These are phyloP conservation scores for Fusarium denticulatum DNA, from an alignment of 2,329 filamentous ascomycete genomes.

Conservation along the genomic window DNA sequence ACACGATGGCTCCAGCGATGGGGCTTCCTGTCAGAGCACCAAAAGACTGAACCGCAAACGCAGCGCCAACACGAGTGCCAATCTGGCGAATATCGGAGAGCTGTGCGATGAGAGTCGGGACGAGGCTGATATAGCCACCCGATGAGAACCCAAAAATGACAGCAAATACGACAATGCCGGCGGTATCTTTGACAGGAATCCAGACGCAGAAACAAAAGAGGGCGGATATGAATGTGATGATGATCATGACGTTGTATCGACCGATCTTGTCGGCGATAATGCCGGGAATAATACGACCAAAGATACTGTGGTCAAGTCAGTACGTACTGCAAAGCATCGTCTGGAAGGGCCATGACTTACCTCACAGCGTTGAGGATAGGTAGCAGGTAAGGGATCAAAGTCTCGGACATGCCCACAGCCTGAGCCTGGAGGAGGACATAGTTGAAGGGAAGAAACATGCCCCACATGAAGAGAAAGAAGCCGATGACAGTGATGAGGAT, in stretches of 20 bases:
- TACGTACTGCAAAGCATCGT: neutral
- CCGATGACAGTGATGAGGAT: constrained; percentile 56
- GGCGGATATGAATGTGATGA: constrained; percentile 61
- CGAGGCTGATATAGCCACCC: constrained; percentile 72
- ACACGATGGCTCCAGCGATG: constrained; percentile 71
- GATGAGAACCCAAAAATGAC: constrained; percentile 76
- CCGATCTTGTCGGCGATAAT: constrained; percentile 58
- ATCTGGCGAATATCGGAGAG: constrained; percentile 76
- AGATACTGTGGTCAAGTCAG: constrained; percentile 50
- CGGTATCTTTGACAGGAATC: constrained; percentile 60
- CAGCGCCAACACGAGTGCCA: constrained; percentile 72
- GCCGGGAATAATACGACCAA: constrained; percentile 63
- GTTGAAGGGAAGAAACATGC: constrained; percentile 65
- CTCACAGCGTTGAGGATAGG: constrained; percentile 67
- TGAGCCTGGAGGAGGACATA: constrained; percentile 61
- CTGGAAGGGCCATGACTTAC: constrained; percentile 43
- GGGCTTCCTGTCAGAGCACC: constrained; percentile 74
- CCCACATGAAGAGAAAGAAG: constrained; percentile 65
- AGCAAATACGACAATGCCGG: constrained; percentile 70
- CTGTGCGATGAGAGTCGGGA: constrained; percentile 73
- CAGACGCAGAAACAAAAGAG: constrained; percentile 59
- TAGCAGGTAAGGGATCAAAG: constrained; percentile 58
- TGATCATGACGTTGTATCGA: constrained; percentile 60
- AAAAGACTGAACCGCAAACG: constrained; percentile 70
- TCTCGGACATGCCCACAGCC: constrained; percentile 53